Base-by-base conservation (phyloP, 2,329 filamentous ascomycete genomes). In the Chaetothyriales sp. region DNA sequence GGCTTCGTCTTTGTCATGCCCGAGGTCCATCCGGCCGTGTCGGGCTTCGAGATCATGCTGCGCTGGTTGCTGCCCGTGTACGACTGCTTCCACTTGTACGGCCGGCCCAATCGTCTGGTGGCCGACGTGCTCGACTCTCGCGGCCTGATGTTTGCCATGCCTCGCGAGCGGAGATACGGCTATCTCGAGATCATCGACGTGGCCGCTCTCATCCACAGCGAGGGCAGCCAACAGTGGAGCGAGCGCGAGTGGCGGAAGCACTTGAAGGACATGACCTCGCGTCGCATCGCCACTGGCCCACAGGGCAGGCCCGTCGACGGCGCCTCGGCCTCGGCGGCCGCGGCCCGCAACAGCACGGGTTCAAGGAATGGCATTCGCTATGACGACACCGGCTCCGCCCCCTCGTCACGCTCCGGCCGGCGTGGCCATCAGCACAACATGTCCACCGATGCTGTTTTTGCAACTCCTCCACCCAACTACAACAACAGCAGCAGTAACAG, bases 1-100 rank as follows among this genome's bases (percentile, higher is more conserved):
- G 92, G 92, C 0, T 95, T 95, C 62, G 87, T 98, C 4, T 98
- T 98, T 64, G 83, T 97, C 60, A 95, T 98, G 89, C 92, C 92
- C 3, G 92, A 98, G 67, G 80, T 85, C 1, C 88, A 87, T 62
- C 84, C 90, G n/a, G 89, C 88, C 18, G 85, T 98, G 10, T 86
- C 81, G 51, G 92, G 92, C 0, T 95, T 97, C 60, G 92, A 97
- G 67, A 95, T 94, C 76, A 84, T 98, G 76, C 74, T 98, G 33
- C 81, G 88, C 46, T 95, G 86, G 70, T 74, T 98, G 10, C 94
- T 98, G 65, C 92, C 92, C 0, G 86, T 89, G 0, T 98, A 87
- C 74, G 92, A 98, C 65, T 87, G 87, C 0, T 98, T 95, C 66
- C 81, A 77, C 43, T 74, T 98, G 1, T 98, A 98, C 62, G 92